Evolutionary conservation across 306 rosid genomes (phyloP).

Genomic region (Castanopsis chinensis): DNA sequence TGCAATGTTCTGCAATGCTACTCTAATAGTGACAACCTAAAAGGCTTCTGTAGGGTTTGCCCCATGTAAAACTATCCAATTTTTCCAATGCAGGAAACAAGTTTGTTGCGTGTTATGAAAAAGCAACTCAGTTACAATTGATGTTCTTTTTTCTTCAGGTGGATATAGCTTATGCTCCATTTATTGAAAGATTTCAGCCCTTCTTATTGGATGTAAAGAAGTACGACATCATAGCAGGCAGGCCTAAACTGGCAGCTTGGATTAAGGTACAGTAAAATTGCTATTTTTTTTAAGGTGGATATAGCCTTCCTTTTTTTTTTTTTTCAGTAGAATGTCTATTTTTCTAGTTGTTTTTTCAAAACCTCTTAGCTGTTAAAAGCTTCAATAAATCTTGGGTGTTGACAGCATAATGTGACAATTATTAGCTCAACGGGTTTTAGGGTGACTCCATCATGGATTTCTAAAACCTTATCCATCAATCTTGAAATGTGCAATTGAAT

Average conservation of each 20-base stretch:
- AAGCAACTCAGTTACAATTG: neutral
- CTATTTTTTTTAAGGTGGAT: no score
- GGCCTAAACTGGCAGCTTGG: conserved; percentile 71
- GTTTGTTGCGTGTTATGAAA: neutral
- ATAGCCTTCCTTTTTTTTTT: no score
- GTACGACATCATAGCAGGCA: conserved; percentile 60
- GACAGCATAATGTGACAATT: neutral
- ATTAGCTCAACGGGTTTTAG: no score
- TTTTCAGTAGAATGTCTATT: neutral
- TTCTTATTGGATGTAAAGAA: conserved; percentile 54
- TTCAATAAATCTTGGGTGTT: neutral
- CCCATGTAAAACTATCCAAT: neutral
- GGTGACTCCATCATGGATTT: no score
- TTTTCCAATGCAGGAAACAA: neutral
- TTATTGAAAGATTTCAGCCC: conserved; percentile 72
- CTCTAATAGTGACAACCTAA: neutral
- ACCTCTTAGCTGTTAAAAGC: neutral
- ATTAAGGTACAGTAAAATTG: conserved; percentile 45
- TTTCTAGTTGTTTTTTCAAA: neutral
- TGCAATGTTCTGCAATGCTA: neutral
- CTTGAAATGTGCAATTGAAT: no score
- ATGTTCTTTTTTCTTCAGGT: conserved; percentile 47
- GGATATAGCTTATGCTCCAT: conserved; percentile 86
- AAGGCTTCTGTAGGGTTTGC: neutral
- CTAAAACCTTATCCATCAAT: no score